A percentile compares a stretch with the other conserved stretches of the same genome.
phyloP scores from a whole-genome alignment of 2,329 filamentous ascomycete species.

The Chaetomium sp. region DNA sequence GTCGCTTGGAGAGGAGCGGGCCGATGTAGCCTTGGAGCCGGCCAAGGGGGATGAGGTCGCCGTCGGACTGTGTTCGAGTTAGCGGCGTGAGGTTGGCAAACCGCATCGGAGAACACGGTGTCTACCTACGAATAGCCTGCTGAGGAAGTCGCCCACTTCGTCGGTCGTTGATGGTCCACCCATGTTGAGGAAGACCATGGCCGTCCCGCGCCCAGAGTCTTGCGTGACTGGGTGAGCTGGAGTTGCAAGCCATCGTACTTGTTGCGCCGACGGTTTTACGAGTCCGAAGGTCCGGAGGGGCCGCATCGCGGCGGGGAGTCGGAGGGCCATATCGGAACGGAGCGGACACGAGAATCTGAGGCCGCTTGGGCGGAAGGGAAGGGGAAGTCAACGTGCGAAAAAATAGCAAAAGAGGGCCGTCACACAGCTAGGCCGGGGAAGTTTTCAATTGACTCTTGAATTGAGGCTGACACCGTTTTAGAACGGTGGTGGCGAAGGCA shows the following conservation, averaged over 20 bases:
- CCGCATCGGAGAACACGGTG: background rate
- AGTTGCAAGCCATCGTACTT: slow-evolving; percentile 58
- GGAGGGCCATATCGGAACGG: slow-evolving; percentile 43
- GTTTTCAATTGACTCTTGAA: background rate
- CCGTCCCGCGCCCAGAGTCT: slow-evolving; percentile 76
- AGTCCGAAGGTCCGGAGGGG: slow-evolving; percentile 36
- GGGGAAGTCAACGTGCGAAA: background rate
- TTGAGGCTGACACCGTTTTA: background rate
- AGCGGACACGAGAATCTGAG: background rate
- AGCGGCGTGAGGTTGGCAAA: background rate
- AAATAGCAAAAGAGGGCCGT: background rate
- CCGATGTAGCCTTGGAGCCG: slow-evolving; percentile 89
- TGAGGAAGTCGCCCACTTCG: slow-evolving; percentile 88
- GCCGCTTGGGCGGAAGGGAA: background rate
- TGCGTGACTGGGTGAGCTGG: slow-evolving; percentile 76
- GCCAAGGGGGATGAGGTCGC: slow-evolving; percentile 92
- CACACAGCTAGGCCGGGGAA: background rate
- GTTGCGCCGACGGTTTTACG: slow-evolving; percentile 39
- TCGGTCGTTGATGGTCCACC: slow-evolving; percentile 86
- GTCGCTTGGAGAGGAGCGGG: slow-evolving; percentile 78
- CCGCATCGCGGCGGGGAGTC: slow-evolving; percentile 39
- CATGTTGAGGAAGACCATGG: slow-evolving; percentile 99
- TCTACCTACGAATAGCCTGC: slow-evolving; percentile 79
- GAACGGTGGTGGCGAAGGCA: slow-evolving; percentile 9
- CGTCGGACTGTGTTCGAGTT: slow-evolving; percentile 68